Evolutionary conservation across 1,284 basidiomycete species (phyloP), one percentile per base, ranked within the genome.

Genomic region (Erythrobasidium hasegawianum): DNA sequence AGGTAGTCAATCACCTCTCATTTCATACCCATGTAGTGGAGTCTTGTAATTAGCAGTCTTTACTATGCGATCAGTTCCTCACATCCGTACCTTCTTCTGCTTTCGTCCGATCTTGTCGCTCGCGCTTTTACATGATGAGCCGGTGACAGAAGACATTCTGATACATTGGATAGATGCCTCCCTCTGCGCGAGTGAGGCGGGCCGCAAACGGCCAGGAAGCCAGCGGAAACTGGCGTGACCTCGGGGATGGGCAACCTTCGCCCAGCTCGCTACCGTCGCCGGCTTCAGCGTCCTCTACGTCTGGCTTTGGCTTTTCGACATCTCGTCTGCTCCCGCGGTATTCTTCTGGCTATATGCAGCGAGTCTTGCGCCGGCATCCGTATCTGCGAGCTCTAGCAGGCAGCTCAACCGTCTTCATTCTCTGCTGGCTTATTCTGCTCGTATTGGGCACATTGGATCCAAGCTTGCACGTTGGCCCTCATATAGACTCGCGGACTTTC

Each of bases 401-500:
- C 33, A 26, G 53, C 16, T 38, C 53, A 18, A 47, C 54, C 41
- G 13, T 57, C 22, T 64, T 52, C 41, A 41, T 57, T 18, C 40
- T 53, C 24, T 41, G 56, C 54, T 64, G 52, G 53, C 29, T 57
- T 33, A 2, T 64, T 7, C 54, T 64, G 7, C 22, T 64, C 16
- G 55, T 56, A 22, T 24, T 57, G 22, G 61, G 61, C 18, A 41
- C 61, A 9, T 49, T 64, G 53, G 61, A 64, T 49, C 43, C 53
- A n/a, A 24, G 56, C 20, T 53, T 53, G 22, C 61, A 53, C 40
- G 39, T 64, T 8, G 54, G 61, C 9, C 50, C 38, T 26, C 52
- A 64, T 41, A 64, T 64, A 13, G 39, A 64, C 29, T 27, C 52
- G 33, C 53, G 53, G n/a, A 64, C 61, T 27, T 64, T 56, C 41